Evolutionary conservation across 2,329 filamentous ascomycete genomes (phyloP), one percentile per base, ranked within the genome.

Genomic region (Penicillium sp.): DNA sequence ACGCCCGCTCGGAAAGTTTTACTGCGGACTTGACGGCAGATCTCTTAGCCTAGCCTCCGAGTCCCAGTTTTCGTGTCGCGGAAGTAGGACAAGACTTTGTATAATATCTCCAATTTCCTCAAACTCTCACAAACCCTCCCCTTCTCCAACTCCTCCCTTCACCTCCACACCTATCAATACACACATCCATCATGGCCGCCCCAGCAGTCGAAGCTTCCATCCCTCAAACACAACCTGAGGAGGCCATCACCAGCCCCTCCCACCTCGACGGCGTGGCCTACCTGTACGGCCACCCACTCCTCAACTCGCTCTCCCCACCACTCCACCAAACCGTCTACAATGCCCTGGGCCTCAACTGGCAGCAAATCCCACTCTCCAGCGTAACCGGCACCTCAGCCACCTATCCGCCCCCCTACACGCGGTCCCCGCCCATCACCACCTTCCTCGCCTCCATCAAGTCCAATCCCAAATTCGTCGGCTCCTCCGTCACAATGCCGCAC

Each of bases 401-500:
- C 38, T 74, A 73, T 59, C 72, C 71, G 0, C 73, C 72, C 1
- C 72, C 72, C 0, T 75, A 73, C 67, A 76, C 74, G 2, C 62
- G 57, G 20, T 76, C 74, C 3, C 74, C 74, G 2, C 66, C 73
- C 3, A 74, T 79, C 48, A 59, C 69, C 20, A 72, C 65, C 34
- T 78, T 74, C 62, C 62, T 78, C 5, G 64, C 64, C 41, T 70
- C 72, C 25, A 73, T 77, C 64, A 70, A 71, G 41, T 60, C 69
- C 42, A 75, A 78, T 58, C 71, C 73, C 41, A 78, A 78, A 57
- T 77, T 78, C 55, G 72, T 78, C 84, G 88, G 88, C 56, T 86
- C 88, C 22, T 86, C 88, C 3, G 87, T 94, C 39, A 94, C 90
- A 20, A 95, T 94, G 90, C 91, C 91, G 0, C 88, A 91, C 80